Base-by-base conservation (phyloP, 2,329 filamentous ascomycete species). In the Hymenoscyphus infarciens region DNA sequence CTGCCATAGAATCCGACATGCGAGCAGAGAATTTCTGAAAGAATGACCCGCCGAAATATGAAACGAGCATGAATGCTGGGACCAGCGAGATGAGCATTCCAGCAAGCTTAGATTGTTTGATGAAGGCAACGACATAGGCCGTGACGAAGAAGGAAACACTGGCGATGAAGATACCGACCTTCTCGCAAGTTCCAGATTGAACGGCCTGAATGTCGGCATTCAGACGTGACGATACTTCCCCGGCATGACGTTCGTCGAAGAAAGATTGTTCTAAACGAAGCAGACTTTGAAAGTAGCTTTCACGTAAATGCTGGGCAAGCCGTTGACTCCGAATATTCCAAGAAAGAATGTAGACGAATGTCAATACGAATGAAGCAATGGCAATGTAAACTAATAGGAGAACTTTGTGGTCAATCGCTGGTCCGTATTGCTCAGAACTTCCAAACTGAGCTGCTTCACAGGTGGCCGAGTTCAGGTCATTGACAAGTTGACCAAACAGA, bases 331-430 rank as follows among this genome's bases (percentile, higher is more conserved):
- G 75, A 62, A 85, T 72, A 63, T 77, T 84, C 82, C 82, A 87
- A 66, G 82, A 87, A 8, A 83, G 77, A 33, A 87, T 79, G 70
- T 90, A 84, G 61, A 80, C 74, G 73, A 89, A 91, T 66, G 90
- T 87, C 62, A 83, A 76, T 39, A 80, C 78, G 67, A 90, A 87
- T 64, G 83, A 82, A 31, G 81, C 86, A 63, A 88, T 83, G 25
- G 84, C 83, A 42, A 90, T 80, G 70, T 87, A 88, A 13, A 88
- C 81, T 22, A 90, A 77, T 55, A 82, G 68, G 71, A 89, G 73
- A 42, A 91, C 82, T 69, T 85, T 87, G 52, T 38, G 60, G 33
- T 66, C 63, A 59, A 70, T 62, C 8, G 31, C 59, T 13, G 11
- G 19, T n/a, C 25, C 19, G 19, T 56, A 56, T 16, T 60, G 56